phyloP scores from a whole-genome alignment of 306 rosid species.

The Benincasa hispida region DNA sequence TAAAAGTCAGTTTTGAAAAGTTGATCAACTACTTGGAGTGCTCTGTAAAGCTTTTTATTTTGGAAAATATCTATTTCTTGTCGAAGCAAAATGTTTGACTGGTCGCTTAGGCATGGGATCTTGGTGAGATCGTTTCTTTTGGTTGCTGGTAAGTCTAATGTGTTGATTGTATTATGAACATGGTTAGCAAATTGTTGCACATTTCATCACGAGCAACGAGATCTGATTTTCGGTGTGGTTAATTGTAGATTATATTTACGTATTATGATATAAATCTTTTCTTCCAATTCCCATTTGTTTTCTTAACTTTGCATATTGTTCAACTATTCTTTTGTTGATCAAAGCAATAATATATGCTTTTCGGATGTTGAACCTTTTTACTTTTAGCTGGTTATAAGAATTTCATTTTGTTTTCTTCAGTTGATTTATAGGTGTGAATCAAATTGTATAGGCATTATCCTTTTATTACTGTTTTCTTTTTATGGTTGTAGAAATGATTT shows the following conservation, averaged over 20 bases:
- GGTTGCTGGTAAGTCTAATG: neutral
- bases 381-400: neutral
- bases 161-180: conserved; percentile 1
- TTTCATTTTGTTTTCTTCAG: neutral
- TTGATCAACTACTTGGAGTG: neutral
- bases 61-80: neutral
- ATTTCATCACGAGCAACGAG: neutral
- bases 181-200: neutral
- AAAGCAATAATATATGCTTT: neutral
- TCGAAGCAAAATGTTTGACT: neutral
- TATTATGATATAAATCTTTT: neutral
- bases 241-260: neutral
- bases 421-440: neutral
- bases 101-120: neutral
- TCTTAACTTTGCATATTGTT: neutral
- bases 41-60: neutral
- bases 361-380: neutral
- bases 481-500: too few relatives aligned
- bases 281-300: neutral
- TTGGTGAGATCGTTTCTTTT: neutral
- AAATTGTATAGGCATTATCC: neutral
- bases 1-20: neutral
- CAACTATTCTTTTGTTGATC: neutral
- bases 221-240: neutral
- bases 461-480: too few relatives aligned